These are phyloP conservation scores for Xylaria sp. DNA, from an alignment of 2,329 filamentous ascomycete genomes.

Conservation along the genomic window DNA sequence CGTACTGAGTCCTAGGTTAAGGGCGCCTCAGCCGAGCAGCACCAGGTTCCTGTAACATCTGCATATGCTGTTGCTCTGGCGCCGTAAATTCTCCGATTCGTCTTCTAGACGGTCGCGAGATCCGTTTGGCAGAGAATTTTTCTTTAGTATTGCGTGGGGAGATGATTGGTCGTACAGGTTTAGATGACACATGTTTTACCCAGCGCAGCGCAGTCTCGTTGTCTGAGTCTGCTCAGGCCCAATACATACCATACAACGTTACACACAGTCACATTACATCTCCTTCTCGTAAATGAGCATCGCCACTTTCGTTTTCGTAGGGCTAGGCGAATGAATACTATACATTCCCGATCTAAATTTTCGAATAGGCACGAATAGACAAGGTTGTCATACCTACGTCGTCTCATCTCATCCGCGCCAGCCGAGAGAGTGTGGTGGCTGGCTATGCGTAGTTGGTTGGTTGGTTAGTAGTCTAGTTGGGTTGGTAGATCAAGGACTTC, in stretches of 20 bases:
- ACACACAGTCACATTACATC: background rate
- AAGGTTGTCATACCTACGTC: background rate
- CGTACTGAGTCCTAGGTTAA: no score
- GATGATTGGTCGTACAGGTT: background rate
- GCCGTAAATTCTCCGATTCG: background rate
- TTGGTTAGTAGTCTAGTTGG: background rate
- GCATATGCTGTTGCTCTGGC: no score
- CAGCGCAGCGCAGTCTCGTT: background rate
- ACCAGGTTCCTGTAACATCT: no score
- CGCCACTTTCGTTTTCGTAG: background rate
- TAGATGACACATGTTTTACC: background rate
- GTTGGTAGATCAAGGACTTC: background rate
- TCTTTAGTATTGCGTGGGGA: background rate
- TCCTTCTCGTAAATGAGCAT: conserved; percentile 1
- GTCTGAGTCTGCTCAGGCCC: background rate
- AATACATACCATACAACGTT: conserved; percentile 11
- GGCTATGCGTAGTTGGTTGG: background rate
- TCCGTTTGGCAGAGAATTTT: background rate
- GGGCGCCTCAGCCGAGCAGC: no score
- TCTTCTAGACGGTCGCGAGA: background rate
- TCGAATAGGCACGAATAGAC: background rate
- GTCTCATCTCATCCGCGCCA: background rate
- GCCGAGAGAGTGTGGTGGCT: background rate
- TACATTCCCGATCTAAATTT: background rate
- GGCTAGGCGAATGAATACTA: conserved; percentile 1